Evolutionary conservation across 768 basidiomycete genomes (phyloP).

Genomic region (Paxillus ammoniavirescens): DNA sequence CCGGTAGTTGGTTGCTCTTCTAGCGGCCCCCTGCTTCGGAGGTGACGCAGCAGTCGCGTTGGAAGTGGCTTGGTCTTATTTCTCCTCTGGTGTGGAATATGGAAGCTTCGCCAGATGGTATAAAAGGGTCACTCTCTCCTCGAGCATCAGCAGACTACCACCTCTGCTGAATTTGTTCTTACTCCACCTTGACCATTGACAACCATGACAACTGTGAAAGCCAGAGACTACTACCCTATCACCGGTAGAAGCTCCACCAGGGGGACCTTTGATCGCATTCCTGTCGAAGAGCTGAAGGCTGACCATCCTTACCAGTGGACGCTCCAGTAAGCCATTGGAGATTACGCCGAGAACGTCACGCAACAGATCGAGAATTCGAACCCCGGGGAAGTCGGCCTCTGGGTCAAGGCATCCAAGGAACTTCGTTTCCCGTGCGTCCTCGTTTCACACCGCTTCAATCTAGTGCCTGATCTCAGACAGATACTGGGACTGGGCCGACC

Average conservation of each 20-base stretch:
- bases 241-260: conserved; percentile 12
- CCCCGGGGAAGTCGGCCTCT: conserved; percentile 15
- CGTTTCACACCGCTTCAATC: not conserved
- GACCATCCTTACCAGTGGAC: conserved; percentile 12
- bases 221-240: conserved; percentile 13
- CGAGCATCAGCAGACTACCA: not conserved
- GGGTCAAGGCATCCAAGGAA: conserved; percentile 19
- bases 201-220: not conserved
- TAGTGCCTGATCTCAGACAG: conserved; percentile 7
- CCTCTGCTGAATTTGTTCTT: not conserved
- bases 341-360: conserved; percentile 22
- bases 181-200: not conserved
- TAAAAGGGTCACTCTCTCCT: not conserved
- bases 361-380: conserved; percentile 22
- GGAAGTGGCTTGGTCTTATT: not conserved
- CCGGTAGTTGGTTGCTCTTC: not conserved
- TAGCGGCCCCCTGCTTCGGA: not conserved
- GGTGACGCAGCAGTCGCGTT: not conserved
- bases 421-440: conserved; percentile 28
- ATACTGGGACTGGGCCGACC: conserved; percentile 31
- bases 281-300: conserved; percentile 8
- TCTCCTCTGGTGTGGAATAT: too few relatives aligned
- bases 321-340: conserved; percentile 12
- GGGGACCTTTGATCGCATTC: conserved; percentile 7
- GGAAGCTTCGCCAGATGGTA: not conserved